Percentiles rank a stretch among this genome's conserved stretches.
Conservation (phyloP, 148 eudicot genomes). For the Pouteria glomerata region DNA sequence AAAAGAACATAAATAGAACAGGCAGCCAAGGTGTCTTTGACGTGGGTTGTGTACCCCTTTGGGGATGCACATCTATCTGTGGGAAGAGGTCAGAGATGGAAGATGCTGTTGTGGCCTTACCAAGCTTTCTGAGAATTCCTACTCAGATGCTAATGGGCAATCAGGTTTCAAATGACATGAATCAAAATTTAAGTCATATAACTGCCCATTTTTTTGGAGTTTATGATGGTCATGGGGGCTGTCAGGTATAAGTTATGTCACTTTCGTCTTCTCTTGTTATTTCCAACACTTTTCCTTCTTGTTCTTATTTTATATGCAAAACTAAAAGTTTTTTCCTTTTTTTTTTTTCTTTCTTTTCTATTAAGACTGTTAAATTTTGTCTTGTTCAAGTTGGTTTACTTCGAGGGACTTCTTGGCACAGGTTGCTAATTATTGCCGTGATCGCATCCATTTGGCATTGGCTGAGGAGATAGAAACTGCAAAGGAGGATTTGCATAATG, state of each 20-base stretch:
- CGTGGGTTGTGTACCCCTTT: slow-evolving; percentile 36
- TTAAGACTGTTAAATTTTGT: background rate
- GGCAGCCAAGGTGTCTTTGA: slow-evolving; percentile 23
- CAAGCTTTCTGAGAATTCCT: slow-evolving; percentile 40
- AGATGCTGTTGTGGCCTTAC: slow-evolving; percentile 42
- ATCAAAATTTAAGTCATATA: slow-evolving; percentile 25
- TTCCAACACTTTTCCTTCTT: background rate
- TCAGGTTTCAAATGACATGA: slow-evolving; percentile 24
- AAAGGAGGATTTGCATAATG: slow-evolving; percentile 17
- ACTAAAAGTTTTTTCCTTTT: background rate
- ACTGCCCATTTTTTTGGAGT: slow-evolving; percentile 44
- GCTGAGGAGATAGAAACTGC: slow-evolving; percentile 41
- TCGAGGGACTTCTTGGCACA: slow-evolving; percentile 4
- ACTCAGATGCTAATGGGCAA: slow-evolving; percentile 32
- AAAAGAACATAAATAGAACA: slow-evolving; percentile 30
- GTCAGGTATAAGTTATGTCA: slow-evolving; percentile 34
- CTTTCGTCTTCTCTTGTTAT: background rate
- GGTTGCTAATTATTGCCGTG: slow-evolving; percentile 61
- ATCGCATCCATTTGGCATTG: slow-evolving; percentile 46
- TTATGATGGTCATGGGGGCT: slow-evolving; percentile 66
- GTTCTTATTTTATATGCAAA: background rate
- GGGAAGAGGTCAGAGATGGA: slow-evolving; percentile 58
- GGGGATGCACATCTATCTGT: slow-evolving; percentile 47
- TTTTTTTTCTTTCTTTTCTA: too few species aligned
- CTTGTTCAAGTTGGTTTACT: background rate